Conservation (phyloP, 1,139 yeast genomes). For the Kazachstania sp. region DNA sequence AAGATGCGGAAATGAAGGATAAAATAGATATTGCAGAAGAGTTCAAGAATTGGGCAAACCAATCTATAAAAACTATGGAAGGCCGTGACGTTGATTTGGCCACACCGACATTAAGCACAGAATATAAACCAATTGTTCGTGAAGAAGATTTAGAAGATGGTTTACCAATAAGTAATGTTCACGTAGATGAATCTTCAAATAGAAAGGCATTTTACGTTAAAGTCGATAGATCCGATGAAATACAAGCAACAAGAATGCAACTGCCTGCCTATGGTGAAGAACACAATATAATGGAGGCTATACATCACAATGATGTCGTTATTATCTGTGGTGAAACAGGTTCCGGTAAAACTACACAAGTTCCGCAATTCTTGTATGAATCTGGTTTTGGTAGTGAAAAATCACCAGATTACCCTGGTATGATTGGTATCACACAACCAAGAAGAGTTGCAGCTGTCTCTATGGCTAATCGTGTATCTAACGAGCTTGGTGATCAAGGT, state of each 20-base stretch:
- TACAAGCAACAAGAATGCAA: constrained; percentile 58
- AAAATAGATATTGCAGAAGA: constrained; percentile 34
- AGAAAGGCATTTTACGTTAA: constrained; percentile 64
- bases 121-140: constrained; percentile 42
- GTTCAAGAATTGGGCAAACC: constrained; percentile 48
- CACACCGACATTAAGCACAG: constrained; percentile 45
- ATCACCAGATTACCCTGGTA: constrained; percentile 65
- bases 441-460: constrained; percentile 98
- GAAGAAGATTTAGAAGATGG: constrained; percentile 62
- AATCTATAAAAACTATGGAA: constrained; percentile 43
- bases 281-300: constrained; percentile 90
- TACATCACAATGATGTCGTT: constrained; percentile 84
- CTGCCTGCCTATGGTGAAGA: constrained; percentile 91
- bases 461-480: constrained; percentile 83
- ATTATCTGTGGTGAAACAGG: constrained; percentile 92
- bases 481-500: constrained; percentile 76
- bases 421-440: constrained; percentile 96
- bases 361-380: constrained; percentile 72
- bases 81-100: constrained; percentile 44
- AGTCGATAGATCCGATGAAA: constrained; percentile 53
- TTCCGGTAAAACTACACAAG: constrained; percentile 76
- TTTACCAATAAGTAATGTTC: constrained; percentile 48
- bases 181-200: constrained; percentile 44
- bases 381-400: constrained; percentile 70
- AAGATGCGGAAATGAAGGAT: not conserved